phyloP scores from a whole-genome alignment of 1,284 basidiomycete genomes.

The Sporisorium iseilematis-ciliati region DNA sequence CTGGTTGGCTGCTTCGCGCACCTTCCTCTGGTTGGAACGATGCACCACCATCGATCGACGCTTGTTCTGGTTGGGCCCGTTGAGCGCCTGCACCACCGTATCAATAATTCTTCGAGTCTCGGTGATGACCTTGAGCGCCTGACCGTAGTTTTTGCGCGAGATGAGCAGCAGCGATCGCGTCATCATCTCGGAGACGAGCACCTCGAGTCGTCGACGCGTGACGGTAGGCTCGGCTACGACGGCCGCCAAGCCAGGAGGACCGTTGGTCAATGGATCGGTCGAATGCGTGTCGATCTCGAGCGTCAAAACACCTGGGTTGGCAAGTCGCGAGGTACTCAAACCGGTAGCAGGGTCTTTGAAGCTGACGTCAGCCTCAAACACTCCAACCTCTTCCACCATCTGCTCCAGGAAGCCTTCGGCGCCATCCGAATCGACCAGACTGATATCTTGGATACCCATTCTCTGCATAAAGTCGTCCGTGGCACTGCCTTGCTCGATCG shows the following conservation, averaged over 20 bases:
- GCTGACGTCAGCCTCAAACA: slow-evolving; percentile 61
- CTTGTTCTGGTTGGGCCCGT: slow-evolving; percentile 36
- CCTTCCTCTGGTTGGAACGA: slow-evolving; percentile 43
- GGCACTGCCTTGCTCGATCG: slow-evolving; percentile 59
- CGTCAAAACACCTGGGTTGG: slow-evolving; percentile 55
- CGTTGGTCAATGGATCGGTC: slow-evolving; percentile 53
- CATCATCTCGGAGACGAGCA: slow-evolving; percentile 66
- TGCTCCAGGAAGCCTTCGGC: slow-evolving; percentile 48
- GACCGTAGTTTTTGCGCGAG: slow-evolving; percentile 59
- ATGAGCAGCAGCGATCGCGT: slow-evolving; percentile 62
- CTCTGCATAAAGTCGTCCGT: slow-evolving; percentile 66
- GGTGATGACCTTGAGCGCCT: slow-evolving; percentile 58
- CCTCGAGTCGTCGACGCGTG: slow-evolving; percentile 61
- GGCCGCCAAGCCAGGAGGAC: slow-evolving; percentile 50
- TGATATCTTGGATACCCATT: slow-evolving; percentile 61
- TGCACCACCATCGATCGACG: slow-evolving; percentile 30
- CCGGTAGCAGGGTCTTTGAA: slow-evolving; percentile 58
- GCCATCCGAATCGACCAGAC: slow-evolving; percentile 47
- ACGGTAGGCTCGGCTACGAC: slow-evolving; percentile 60
- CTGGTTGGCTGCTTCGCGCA: slow-evolving; percentile 53
- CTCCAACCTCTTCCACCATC: slow-evolving; percentile 63
- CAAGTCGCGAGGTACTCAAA: slow-evolving; percentile 39
- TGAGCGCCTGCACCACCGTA: slow-evolving; percentile 59
- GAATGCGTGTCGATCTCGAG: slow-evolving; percentile 61
- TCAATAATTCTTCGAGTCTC: slow-evolving; percentile 66